Base-by-base conservation (phyloP, 371 early-diverging fungal species). In the Circinella umbellata region DNA sequence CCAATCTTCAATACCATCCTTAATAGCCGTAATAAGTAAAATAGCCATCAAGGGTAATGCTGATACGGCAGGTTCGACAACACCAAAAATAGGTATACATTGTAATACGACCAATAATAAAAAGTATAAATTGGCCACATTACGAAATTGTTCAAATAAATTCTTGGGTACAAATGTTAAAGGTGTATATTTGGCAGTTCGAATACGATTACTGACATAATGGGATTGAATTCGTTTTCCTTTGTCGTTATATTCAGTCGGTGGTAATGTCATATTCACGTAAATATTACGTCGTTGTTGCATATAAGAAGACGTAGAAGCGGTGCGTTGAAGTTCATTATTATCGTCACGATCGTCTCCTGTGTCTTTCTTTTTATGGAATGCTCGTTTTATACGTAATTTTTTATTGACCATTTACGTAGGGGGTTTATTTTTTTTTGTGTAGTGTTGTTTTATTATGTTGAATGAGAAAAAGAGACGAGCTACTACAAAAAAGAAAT, bases 111-210 rank as follows among this genome's bases (percentile, higher is more conserved):
- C 92, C 5, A 93, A 87, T 67, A 97, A 89, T 62, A 97, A 78
- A 73, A 99, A 99, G 82, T 96, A 99, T n/a, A 97, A 70, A 77
- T 98, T 99, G 71, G 95, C 95, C 34, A 88, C 82, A 71, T 88
- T 89, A 59, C 93, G 89, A 73, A 96, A 94, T 80, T 99, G 98
- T 67, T 94, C 95, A 74, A 89, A 93, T 27, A 97, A 71, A 70
- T 96, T 95, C 76, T 91, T 90, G 18, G 95, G 95, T 11, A 97
- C 47, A 81, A 99, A 99, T 13, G 91, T 90, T 63, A 87, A 76
- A 27, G 90, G 70, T 46, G 92, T 95, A 79, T 99, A 98, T 76
- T 94, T 95, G 20, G 95, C 91, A 0, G 95, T 94, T 20, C 90
- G 86, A 39, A 95, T 88, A 38, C 86, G 70, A 76, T 95, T 95